Evolutionary conservation across 805 yeast genomes (phyloP).

Genomic region (Metschnikowia arizonensis): DNA sequence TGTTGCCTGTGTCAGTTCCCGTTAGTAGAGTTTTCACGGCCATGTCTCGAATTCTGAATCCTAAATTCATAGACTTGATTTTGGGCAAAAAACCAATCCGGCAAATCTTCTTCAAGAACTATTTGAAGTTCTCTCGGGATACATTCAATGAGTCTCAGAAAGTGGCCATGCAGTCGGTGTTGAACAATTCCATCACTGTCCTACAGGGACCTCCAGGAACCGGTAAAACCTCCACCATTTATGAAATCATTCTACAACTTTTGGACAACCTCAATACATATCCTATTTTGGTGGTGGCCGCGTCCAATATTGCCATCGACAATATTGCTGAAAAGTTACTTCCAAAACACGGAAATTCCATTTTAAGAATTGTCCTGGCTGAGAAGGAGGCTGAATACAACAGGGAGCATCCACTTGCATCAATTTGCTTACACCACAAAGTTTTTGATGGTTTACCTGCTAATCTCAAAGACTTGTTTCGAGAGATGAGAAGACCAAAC

Average conservation of each 20-base stretch:
- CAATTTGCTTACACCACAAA: conserved; percentile 62
- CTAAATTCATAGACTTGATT: conserved; percentile 48
- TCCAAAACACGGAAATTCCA: conserved; percentile 45
- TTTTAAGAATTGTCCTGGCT: conserved; percentile 55
- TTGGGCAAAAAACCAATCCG: conserved; percentile 52
- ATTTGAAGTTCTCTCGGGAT: conserved; percentile 46
- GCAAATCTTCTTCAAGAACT: conserved; percentile 55
- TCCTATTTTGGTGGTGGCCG: conserved; percentile 71
- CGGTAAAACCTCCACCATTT: conserved; percentile 43
- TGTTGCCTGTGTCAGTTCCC: conserved; percentile 62
- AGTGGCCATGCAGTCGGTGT: conserved; percentile 47
- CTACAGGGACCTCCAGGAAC: conserved; percentile 44
- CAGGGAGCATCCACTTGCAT: conserved; percentile 51
- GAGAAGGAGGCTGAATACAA: conserved; percentile 61
- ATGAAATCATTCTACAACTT: conserved; percentile 47
- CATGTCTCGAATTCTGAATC: conserved; percentile 56
- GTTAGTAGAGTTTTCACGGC: conserved; percentile 61
- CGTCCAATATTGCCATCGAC: conserved; percentile 72
- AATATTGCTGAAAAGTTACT: conserved; percentile 68
- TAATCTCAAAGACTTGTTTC: conserved; percentile 38
- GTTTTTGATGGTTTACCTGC: conserved; percentile 48
- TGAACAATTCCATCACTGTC: conserved; percentile 47
- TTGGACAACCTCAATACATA: conserved; percentile 51
- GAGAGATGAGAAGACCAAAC: conserved; percentile 36
- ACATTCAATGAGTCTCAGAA: conserved; percentile 57